Base-by-base conservation (phyloP, 345 rosid genomes). In the Citrus medica region DNA sequence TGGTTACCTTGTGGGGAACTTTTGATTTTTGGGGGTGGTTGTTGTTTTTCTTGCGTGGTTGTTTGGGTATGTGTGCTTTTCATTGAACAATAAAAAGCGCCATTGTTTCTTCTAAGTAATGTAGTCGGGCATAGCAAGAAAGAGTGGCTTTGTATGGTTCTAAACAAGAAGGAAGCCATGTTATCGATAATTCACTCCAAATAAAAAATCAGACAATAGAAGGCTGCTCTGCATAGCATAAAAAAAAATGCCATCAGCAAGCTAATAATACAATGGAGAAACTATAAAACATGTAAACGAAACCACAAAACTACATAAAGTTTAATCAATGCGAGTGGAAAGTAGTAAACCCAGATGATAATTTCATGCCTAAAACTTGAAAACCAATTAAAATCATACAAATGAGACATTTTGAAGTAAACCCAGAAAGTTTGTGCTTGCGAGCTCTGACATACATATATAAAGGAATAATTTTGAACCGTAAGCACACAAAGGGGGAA, bases 111-210 rank as follows among this genome's bases (percentile, higher is more conserved):
- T 79, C 88, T 82, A 17, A 91, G 82, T 21, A 92, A 75, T 25
- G 88, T 58, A 77, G 85, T 62, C 25, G 90, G 84, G 6, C 79
- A 70, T 27, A 88, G 77, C 79, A 87, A 77, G 62, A 89, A 79
- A 14, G 93, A 87, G 78, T 82, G 83, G 64, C 83, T 66, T 69
- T 85, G 98, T 70, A 93, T 67, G 66, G 85, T 87, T 80, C 87
- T 91, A 9, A 89, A 79, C 71, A 95, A 73, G 58, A 86, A 69
- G 59, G 86, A 93, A 75, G 92, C 91, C 98, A 93, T 95, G 13
- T 68, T 69, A 40, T 74, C 32, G 22, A 70, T 60, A 48, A 40
- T 24, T 27, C 22, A 63, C 35, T 61, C 74, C 76, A n/a, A 61
- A 30, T 75, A 22, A n/a, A 40, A 21, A 28, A 81, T 61, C 76